Base-by-base conservation (phyloP, 192 early-diverging fungal genomes). In the Entomortierella lignicola region DNA sequence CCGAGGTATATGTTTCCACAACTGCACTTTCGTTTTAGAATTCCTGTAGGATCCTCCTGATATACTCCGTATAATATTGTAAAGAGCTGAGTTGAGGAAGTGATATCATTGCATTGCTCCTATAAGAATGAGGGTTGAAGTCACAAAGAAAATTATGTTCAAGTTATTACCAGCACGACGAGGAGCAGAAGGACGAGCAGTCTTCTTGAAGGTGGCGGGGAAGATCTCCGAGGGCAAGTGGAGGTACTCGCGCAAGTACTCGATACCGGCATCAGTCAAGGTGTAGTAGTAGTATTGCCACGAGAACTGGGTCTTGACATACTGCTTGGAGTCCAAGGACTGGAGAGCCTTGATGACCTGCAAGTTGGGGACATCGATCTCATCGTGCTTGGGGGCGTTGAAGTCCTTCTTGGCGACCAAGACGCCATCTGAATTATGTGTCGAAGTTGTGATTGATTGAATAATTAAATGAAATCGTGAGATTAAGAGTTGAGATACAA, bases 261-360 rank as follows among this genome's bases (percentile, higher is more conserved):
- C 95, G 70, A 98, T 97, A 85, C 98, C 98, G 87, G 95, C 94
- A 81, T 96, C 91, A 84, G 97, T 99, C 81, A 99, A 90, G 86
- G 91, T 95, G 88, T 99, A 99, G 94, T 99, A 99, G 91, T 97
- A 99, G 90, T 96, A 95, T 84, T 98, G 97, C 98, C 98, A 99
- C 84, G 96, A 98, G 93, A 99, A 99, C 81, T 93, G 93, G 71
- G 93, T 94, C 87, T 94, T 95, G 84, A 99, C 97, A 66, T 83
- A 94, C 72, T 94, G 95, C 81, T 91, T 92, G 62, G 98, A 99
- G 83, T 89, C 87, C 82, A 99, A 90, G 63, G 93, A 95, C 91
- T 99, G 96, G 75, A 98, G 92, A 68, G 96, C 94, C 93, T 98
- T 99, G 90, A 99, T 97, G 83, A 99, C 98, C 82, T 99, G 89